phyloP scores from a whole-genome alignment of 441 rosid genomes.

The Gossypium trilobum region DNA sequence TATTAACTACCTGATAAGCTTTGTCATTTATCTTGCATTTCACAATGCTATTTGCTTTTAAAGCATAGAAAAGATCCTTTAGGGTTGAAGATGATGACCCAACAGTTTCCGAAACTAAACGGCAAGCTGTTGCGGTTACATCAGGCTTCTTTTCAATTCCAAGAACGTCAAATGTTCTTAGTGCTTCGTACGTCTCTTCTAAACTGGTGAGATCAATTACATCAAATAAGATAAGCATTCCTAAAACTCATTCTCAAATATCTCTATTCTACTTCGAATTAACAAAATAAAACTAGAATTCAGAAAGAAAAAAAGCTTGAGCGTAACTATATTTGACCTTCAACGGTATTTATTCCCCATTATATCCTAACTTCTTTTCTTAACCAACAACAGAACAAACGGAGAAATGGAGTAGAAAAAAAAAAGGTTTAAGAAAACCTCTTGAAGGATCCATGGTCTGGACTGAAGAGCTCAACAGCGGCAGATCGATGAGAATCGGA shows the following conservation, averaged over 20 bases:
- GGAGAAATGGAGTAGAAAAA: neutral
- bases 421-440: slow-evolving; percentile 38
- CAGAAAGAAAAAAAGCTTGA: neutral
- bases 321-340: neutral
- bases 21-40: slow-evolving; percentile 44
- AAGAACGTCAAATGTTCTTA: slow-evolving; percentile 69
- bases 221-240: slow-evolving; percentile 1
- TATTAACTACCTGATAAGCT: slow-evolving; percentile 45
- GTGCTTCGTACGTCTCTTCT: slow-evolving; percentile 68
- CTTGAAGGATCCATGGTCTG: slow-evolving; percentile 50
- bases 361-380: neutral
- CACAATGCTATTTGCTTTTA: slow-evolving; percentile 54
- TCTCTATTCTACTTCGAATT: neutral
- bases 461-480: slow-evolving; percentile 58
- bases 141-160: slow-evolving; percentile 50
- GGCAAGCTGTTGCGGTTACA: slow-evolving; percentile 40
- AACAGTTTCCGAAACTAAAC: slow-evolving; percentile 37
- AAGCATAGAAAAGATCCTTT: slow-evolving; percentile 57
- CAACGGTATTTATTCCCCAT: neutral
- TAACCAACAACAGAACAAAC: neutral
- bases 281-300: neutral
- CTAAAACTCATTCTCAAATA: neutral
- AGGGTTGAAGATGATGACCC: slow-evolving; percentile 48
- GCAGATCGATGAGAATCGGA: slow-evolving; percentile 86
- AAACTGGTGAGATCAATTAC: slow-evolving; percentile 30